phyloP scores from a whole-genome alignment of 2,329 filamentous ascomycete genomes.

The Apiospora arundinis region DNA sequence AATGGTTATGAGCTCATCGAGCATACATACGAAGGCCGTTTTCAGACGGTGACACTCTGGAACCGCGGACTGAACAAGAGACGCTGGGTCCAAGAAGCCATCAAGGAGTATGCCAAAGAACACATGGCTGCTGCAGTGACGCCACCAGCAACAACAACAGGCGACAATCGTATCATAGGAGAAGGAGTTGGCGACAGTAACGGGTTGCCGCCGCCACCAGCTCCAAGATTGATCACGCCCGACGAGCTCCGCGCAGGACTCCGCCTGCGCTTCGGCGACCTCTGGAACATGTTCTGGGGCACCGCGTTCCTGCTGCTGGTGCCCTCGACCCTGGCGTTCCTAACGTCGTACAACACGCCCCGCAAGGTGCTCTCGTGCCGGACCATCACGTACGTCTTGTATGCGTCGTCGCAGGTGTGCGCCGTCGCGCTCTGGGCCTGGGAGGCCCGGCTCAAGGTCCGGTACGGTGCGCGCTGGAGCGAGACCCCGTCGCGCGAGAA shows the following conservation, averaged over 20 bases:
- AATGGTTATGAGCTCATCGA: constrained; percentile 36
- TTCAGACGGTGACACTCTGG: constrained; percentile 41
- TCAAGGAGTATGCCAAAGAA: constrained; percentile 33
- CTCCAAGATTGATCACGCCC: constrained; percentile 13
- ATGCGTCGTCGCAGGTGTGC: constrained; percentile 40
- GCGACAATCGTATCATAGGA: neutral
- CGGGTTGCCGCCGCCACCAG: neutral
- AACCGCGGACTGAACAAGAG: constrained; percentile 41
- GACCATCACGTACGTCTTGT: constrained; percentile 42
- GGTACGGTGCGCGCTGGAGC: constrained; percentile 37
- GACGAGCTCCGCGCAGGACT: constrained; percentile 30
- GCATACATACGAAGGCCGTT: constrained; percentile 37
- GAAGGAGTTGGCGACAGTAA: neutral
- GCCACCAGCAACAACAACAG: neutral
- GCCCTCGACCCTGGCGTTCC: constrained; percentile 41
- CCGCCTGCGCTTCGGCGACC: constrained; percentile 31
- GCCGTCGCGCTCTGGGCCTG: constrained; percentile 40
- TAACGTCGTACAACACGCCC: constrained; percentile 43
- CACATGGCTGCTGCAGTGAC: neutral
- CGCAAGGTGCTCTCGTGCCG: constrained; percentile 41
- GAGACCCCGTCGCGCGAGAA: constrained; percentile 34
- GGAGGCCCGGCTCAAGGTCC: constrained; percentile 35
- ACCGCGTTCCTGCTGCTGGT: constrained; percentile 34
- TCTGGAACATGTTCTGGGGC: constrained; percentile 32
- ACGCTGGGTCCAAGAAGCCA: constrained; percentile 39